Conservation (phyloP, 352 stramenopile genomes). For the Phytophthora cactorum region DNA sequence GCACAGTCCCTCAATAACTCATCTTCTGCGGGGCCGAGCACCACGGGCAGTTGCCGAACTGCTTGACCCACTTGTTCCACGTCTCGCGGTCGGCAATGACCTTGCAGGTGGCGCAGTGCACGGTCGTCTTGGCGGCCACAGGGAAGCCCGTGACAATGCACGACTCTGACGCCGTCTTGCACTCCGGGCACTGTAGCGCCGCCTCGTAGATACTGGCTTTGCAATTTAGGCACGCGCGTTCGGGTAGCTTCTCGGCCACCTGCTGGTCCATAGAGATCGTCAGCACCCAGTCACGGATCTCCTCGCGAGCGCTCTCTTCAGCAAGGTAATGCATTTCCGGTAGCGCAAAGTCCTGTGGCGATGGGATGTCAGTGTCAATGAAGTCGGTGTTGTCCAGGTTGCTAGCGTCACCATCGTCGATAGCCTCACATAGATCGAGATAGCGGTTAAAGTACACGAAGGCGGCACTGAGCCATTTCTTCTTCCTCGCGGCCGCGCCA, state of each 20-base stretch:
- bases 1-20: conserved; percentile 59
- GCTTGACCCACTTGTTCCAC: conserved; percentile 92
- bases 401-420: conserved; percentile 88
- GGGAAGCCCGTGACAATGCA: conserved; percentile 94
- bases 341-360: conserved; percentile 76
- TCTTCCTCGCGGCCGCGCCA: conserved; percentile 75
- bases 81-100: conserved; percentile 85
- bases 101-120: conserved; percentile 91
- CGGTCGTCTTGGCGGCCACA: conserved; percentile 83
- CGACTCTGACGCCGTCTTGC: conserved; percentile 73
- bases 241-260: conserved; percentile 91
- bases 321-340: conserved; percentile 80
- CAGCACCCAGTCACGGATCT: conserved; percentile 96
- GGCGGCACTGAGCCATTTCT: conserved; percentile 91
- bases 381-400: conserved; percentile 96
- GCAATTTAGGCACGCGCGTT: conserved; percentile 73
- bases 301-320: conserved; percentile 89
- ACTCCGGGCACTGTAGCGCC: conserved; percentile 77
- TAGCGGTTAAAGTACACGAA: conserved; percentile 97
- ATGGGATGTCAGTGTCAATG: conserved; percentile 91
- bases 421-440: conserved; percentile 94
- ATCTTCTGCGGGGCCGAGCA: conserved; percentile 85
- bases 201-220: conserved; percentile 91
- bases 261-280: conserved; percentile 96
- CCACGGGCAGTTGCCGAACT: conserved; percentile 85